phyloP scores from a whole-genome alignment of 176 grass and related monocot genomes.

The Ampelocalamus luodianensis region DNA sequence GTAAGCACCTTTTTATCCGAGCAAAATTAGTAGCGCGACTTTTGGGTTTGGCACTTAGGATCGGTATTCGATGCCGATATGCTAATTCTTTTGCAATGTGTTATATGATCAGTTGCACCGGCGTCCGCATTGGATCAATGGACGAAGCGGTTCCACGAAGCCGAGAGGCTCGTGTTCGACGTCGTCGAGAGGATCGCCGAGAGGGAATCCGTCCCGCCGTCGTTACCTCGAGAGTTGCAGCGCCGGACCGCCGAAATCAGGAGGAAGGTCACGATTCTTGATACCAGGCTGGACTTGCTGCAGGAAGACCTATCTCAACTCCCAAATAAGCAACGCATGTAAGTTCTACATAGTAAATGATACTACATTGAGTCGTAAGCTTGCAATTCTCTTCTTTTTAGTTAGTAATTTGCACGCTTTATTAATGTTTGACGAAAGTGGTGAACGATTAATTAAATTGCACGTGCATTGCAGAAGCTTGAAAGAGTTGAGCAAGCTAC shows the following conservation, averaged over 20 bases:
- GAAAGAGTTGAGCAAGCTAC: conserved; percentile 68
- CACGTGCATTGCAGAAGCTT: conserved; percentile 46
- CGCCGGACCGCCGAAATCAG: conserved; percentile 63
- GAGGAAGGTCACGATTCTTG: conserved; percentile 65
- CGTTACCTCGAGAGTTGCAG: conserved; percentile 44
- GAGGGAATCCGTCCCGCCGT: conserved; percentile 54
- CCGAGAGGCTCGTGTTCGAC: conserved; percentile 51
- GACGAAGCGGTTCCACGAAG: conserved; percentile 61
- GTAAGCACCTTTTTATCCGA: too few species aligned
- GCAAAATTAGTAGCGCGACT: too few species aligned
- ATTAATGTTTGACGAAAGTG: not conserved
- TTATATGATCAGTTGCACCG: not conserved
- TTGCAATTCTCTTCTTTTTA: not conserved
- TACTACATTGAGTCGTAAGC: too few species aligned
- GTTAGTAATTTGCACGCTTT: not conserved
- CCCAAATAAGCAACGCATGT: conserved; percentile 59
- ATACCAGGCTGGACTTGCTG: conserved; percentile 60
- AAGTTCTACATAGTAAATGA: not conserved
- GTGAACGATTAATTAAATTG: conserved; percentile 4
- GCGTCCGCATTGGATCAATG: conserved; percentile 57
- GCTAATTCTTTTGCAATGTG: not conserved
- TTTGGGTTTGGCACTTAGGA: too few species aligned
- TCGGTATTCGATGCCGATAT: not conserved
- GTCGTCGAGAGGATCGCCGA: conserved; percentile 51
- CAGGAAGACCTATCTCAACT: conserved; percentile 58